These are phyloP conservation scores for Neopestalotiopsis rosae DNA, from an alignment of 2,329 filamentous ascomycete species.

Conservation along the genomic window DNA sequence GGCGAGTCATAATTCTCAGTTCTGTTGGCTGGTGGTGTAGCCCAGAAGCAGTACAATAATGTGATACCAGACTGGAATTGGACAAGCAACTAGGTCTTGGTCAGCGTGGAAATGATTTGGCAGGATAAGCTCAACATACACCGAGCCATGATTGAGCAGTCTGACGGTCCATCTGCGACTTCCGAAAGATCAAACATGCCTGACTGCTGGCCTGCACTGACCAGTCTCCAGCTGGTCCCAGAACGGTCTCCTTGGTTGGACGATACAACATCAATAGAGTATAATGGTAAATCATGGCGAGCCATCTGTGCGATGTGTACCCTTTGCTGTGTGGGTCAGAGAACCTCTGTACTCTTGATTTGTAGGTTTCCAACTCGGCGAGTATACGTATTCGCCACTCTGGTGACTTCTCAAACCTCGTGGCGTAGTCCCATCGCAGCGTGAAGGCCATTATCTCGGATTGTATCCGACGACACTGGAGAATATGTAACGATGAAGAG, in stretches of 20 bases:
- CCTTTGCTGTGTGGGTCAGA: slow-evolving; percentile 14
- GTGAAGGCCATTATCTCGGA: slow-evolving; percentile 17
- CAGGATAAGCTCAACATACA: neutral
- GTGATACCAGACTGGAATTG: slow-evolving; percentile 42
- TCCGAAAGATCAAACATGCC: slow-evolving; percentile 18
- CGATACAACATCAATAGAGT: slow-evolving; percentile 18
- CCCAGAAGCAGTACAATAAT: slow-evolving; percentile 42
- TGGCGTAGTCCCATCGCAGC: slow-evolving; percentile 15
- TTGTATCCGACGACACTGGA: slow-evolving; percentile 18
- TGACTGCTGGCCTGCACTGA: slow-evolving; percentile 19
- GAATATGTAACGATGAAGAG: slow-evolving; percentile 17
- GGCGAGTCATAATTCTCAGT: slow-evolving; percentile 34
- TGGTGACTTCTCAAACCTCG: slow-evolving; percentile 5
- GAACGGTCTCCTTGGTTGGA: slow-evolving; percentile 17
- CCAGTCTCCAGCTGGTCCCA: slow-evolving; percentile 20
- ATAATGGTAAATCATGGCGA: slow-evolving; percentile 20
- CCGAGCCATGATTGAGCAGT: slow-evolving; percentile 14
- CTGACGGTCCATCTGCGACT: slow-evolving; percentile 16
- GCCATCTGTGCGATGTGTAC: slow-evolving; percentile 16
- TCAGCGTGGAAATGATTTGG: neutral
- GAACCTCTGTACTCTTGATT: slow-evolving; percentile 17
- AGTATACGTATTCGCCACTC: slow-evolving; percentile 20
- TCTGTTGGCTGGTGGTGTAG: slow-evolving; percentile 35
- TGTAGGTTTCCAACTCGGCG: slow-evolving; percentile 17
- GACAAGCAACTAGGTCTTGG: slow-evolving; percentile 19